Evolutionary conservation across 2,329 filamentous ascomycete genomes (phyloP).

Genomic region (Claviceps citrina): DNA sequence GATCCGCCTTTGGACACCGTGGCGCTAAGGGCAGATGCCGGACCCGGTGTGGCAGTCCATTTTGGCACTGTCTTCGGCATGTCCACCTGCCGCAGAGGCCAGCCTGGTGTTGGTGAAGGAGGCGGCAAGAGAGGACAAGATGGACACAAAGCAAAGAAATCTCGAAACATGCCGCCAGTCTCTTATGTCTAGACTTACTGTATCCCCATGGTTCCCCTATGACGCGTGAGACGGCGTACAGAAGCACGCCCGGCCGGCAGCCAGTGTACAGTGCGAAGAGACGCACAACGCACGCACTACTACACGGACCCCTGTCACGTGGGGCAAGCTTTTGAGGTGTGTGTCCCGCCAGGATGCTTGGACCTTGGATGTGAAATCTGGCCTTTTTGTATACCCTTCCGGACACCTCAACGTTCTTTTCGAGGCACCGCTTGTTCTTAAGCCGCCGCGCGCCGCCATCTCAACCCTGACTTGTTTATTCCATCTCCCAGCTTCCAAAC

Average conservation of each 20-base stretch:
- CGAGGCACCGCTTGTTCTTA: slow-evolving; percentile 18
- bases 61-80: slow-evolving; percentile 1
- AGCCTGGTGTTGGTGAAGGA: too few relatives aligned
- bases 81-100: background rate
- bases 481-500: slow-evolving; percentile 8
- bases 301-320: slow-evolving; percentile 15
- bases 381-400: slow-evolving; percentile 29
- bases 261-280: slow-evolving; percentile 1
- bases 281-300: too few relatives aligned
- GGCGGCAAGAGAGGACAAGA: too few relatives aligned
- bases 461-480: slow-evolving; percentile 13
- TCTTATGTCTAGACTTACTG: too few relatives aligned
- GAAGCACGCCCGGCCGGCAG: background rate
- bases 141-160: too few relatives aligned
- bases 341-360: slow-evolving; percentile 8
- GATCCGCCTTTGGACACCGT: slow-evolving; percentile 3
- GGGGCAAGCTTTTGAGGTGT: slow-evolving; percentile 10
- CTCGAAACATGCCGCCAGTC: too few relatives aligned
- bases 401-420: slow-evolving; percentile 29
- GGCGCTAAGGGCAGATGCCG: slow-evolving; percentile 6
- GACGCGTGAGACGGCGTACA: too few relatives aligned
- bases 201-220: too few relatives aligned
- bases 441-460: slow-evolving; percentile 16
- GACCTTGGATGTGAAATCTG: slow-evolving; percentile 28
- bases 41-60: background rate